These are phyloP conservation scores for Salmacisia buchloeana DNA, from an alignment of 1,284 basidiomycete genomes.

Conservation along the genomic window DNA sequence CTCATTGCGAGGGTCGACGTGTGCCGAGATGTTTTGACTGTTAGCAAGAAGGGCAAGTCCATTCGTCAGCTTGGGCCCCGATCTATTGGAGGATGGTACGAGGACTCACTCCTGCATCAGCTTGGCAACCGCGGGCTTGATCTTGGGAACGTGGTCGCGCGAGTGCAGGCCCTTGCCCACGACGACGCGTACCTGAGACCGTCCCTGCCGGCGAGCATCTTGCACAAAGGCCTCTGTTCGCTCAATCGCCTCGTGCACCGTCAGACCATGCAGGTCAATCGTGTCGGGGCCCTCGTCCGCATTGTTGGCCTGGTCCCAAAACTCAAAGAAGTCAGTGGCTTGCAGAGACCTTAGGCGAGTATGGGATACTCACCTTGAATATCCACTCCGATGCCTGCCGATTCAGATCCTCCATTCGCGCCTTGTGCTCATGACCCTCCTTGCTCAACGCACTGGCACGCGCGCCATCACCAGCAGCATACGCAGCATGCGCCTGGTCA, in stretches of 20 bases:
- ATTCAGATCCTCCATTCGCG: constrained; percentile 74
- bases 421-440: constrained; percentile 75
- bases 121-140: constrained; percentile 87
- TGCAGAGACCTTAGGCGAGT: background rate
- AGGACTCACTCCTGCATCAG: constrained; percentile 68
- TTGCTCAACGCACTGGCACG: constrained; percentile 76
- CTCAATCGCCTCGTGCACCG: constrained; percentile 69
- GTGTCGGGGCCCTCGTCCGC: constrained; percentile 16
- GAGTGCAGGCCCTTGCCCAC: constrained; percentile 84
- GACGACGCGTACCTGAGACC: constrained; percentile 71
- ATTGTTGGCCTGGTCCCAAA: constrained; percentile 13
- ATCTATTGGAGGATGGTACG: background rate
- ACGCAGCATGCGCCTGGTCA: constrained; percentile 56
- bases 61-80: background rate
- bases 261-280: constrained; percentile 74
- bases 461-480: constrained; percentile 66
- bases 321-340: background rate
- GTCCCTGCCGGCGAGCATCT: constrained; percentile 63
- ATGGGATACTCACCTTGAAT: constrained; percentile 52
- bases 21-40: constrained; percentile 68
- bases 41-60: background rate
- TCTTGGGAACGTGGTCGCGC: constrained; percentile 69
- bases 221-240: constrained; percentile 59
- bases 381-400: constrained; percentile 84
- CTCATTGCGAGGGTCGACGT: constrained; percentile 72